phyloP scores from a whole-genome alignment of 441 rosid species.

The Mallotus japonicus region DNA sequence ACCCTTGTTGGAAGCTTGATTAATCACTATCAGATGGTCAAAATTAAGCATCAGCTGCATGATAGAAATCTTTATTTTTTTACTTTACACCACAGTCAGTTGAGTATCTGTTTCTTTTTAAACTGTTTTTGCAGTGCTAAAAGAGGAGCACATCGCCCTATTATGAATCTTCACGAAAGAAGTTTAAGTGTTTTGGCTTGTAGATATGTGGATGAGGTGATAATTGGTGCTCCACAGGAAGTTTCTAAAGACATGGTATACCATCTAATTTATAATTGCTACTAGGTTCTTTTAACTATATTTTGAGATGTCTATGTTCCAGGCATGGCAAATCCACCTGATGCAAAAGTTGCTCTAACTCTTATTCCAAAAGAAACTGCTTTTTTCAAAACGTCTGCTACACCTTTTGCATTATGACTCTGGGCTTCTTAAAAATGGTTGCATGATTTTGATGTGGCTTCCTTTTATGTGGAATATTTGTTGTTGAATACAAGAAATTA shows the following conservation, averaged over 20 bases:
- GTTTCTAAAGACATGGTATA: constrained; percentile 62
- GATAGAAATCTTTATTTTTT: not conserved
- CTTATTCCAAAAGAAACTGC: no score
- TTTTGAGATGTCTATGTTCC: not conserved
- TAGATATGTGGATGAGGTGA: constrained; percentile 73
- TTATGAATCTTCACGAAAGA: constrained; percentile 79
- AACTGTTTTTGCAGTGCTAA: constrained; percentile 46
- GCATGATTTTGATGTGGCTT: not conserved
- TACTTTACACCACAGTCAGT: not conserved
- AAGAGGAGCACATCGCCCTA: constrained; percentile 72
- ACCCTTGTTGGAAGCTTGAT: not conserved
- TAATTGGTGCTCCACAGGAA: constrained; percentile 73
- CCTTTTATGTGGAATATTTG: not conserved
- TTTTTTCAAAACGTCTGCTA: not conserved
- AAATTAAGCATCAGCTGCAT: not conserved
- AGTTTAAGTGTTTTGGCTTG: constrained; percentile 76
- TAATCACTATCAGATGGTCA: not conserved
- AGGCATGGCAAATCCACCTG: no score
- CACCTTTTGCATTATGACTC: not conserved
- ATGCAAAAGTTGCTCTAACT: no score
- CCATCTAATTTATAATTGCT: constrained; percentile 2
- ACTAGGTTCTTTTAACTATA: not conserved
- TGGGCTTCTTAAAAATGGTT: not conserved
- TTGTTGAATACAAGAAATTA: not conserved
- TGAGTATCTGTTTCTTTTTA: constrained; percentile 1